Base-by-base conservation (phyloP, 306 rosid genomes). In the Cucumis hystrix region DNA sequence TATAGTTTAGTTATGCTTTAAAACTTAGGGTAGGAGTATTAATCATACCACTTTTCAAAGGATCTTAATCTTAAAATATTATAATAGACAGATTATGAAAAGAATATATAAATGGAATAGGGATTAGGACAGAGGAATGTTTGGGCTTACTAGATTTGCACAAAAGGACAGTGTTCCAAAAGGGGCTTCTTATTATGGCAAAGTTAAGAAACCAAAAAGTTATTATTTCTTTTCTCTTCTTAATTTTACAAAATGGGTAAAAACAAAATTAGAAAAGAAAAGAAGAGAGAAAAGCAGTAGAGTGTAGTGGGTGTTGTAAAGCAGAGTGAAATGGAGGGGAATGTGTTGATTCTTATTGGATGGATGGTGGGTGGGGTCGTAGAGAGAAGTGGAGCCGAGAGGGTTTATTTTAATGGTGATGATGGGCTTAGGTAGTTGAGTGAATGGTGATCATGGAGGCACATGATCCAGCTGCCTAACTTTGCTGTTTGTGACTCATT, bases 331-430 rank as follows among this genome's bases (percentile, higher is more conserved):
- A 18, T 9, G 41, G 75, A 82, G 2, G 82, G 83, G 89, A 81
- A 83, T 85, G 84, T 79, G 74, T 64, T 79, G 72, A 66, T 81
- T 86, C 81, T 81, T 21, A 89, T 86, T 85, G 87, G 84, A 83
- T 84, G 70, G 88, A 61, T 80, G 83, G 91, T 83, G 78, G 68
- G 85, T 85, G 84, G 84, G 93, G 92, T 43, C 87, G 87, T 83
- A 12, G 18, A 21, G 18, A 21, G 82, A 81, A 80, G 80, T 85
- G 90, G 89, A 82, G 82, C 85, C 82, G 79, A 79, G 73, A 80
- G 85, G 88, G 82, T 79, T 82, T 84, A 80, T 82, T 87, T 83
- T 88, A 75, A 85, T 87, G 88, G 86, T 70, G 51, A 75, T 84
- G 79, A 84, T 89, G 92, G 86, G 85, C 80, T 74, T 79, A 76